Evolutionary conservation across 2,329 filamentous ascomycete genomes (phyloP), one percentile per base, ranked within the genome.

Genomic region (Talaromyces sp.): DNA sequence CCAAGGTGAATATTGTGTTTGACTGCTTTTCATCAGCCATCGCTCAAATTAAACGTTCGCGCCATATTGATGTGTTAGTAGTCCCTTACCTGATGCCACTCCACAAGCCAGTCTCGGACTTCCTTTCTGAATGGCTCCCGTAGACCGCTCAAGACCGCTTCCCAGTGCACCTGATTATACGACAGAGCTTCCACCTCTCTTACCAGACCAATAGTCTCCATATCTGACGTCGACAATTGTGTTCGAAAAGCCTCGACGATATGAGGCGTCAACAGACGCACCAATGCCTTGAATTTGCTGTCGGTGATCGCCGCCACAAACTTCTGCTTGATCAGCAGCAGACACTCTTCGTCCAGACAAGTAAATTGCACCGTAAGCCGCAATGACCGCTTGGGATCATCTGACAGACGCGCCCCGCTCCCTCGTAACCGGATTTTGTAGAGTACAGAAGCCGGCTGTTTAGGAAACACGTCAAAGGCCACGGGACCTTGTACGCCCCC

Each of bases 361-460:
- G 86, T 87, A 73, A 96, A 97, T 61, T 87, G 80, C 4, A 97
- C 82, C 55, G 85, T 85, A 30, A 98, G 81, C 16, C 88, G 69
- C 18, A 79, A 70, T 28, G 72, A 71, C 12, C 71, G 70, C n/a
- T 69, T 67, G 23, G 70, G 65, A 68, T 63, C 14, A 65, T 63
- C 14, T 63, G 60, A 16, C 33, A 52, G 54, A 4, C 33, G 51
- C 10, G 16, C 36, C 31, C 30, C 28, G 14, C 66, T 60, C 40
- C 61, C 61, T 27, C 66, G 68, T 34, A 68, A 71, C 27, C 67
- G 85, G 59, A 97, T 89, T 70, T 88, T 91, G 78, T 96, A 96
- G 0, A 94, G 79, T 9, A 96, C 76, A 14, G 89, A 90, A 1
- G 91, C 89, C 0, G 94, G 91, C 68, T 96, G 91, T 65, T 89